Percentiles rank a stretch among this genome's conserved stretches.
phyloP scores from a whole-genome alignment of 2,329 filamentous ascomycete genomes.

The Diplodia sapinea region DNA sequence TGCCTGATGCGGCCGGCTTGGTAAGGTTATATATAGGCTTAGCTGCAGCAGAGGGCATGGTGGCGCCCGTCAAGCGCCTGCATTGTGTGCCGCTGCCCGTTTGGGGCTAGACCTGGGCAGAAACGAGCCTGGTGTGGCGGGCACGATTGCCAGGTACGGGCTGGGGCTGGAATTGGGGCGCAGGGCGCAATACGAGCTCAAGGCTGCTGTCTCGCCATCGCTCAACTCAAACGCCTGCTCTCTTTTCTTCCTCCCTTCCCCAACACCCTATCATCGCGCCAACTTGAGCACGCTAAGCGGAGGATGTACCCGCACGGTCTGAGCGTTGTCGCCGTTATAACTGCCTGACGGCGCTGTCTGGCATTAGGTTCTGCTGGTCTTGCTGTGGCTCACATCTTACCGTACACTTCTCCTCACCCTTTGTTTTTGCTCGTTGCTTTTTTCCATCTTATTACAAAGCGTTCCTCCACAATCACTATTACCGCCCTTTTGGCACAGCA shows the following conservation, averaged over 20 bases:
- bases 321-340: constrained; percentile 3
- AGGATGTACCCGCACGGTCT: constrained; percentile 2
- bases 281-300: not conserved
- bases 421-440: too few species aligned
- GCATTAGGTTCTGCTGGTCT: not conserved
- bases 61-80: constrained; percentile 10
- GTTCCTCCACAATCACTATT: not conserved
- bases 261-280: not conserved
- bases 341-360: not conserved
- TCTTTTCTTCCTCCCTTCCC: not conserved
- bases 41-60: not conserved
- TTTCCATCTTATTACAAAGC: too few species aligned
- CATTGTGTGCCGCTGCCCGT: not conserved
- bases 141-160: constrained; percentile 19
- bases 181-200: constrained; percentile 26
- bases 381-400: not conserved
- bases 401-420: not conserved
- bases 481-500: not conserved
- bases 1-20: not conserved
- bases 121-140: constrained; percentile 1
- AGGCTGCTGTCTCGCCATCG: constrained; percentile 10
- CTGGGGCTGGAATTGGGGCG: constrained; percentile 6
- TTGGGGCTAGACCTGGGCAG: not conserved
- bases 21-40: constrained; percentile 19
- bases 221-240: not conserved